Conservation (phyloP, 2,329 filamentous ascomycete species). For the Aureobasidium mangrovei region DNA sequence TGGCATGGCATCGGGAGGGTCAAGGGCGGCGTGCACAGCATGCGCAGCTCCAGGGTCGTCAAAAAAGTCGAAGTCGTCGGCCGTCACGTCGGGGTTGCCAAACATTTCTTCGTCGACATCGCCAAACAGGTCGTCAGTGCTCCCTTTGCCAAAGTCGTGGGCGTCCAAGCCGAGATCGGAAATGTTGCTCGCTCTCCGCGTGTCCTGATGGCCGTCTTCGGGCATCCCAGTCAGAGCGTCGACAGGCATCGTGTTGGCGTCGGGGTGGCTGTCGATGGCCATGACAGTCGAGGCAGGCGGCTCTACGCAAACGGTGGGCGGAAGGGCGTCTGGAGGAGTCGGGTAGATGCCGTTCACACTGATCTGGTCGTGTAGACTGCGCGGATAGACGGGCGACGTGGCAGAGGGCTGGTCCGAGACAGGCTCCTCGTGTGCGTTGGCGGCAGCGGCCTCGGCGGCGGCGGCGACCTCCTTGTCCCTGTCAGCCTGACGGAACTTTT, state of each 20-base stretch:
- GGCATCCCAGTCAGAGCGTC: background rate
- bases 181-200: constrained; percentile 24
- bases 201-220: background rate
- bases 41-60: constrained; percentile 47
- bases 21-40: constrained; percentile 16
- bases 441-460: background rate
- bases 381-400: constrained; percentile 21
- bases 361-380: constrained; percentile 21
- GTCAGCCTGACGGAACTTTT: constrained; percentile 35
- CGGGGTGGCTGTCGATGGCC: background rate
- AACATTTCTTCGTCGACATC: constrained; percentile 63
- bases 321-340: constrained; percentile 58
- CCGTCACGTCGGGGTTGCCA: constrained; percentile 65
- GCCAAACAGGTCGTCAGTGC: constrained; percentile 53
- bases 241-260: constrained; percentile 21
- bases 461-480: constrained; percentile 33
- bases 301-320: constrained; percentile 25
- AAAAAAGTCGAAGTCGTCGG: constrained; percentile 78
- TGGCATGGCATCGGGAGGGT: background rate
- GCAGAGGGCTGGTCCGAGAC: constrained; percentile 32
- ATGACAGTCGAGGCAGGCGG: constrained; percentile 24
- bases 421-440: background rate
- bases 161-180: constrained; percentile 46
- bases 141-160: constrained; percentile 26
- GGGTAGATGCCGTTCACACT: constrained; percentile 55